These are phyloP conservation scores for Trichocomaceae sp. DNA, from an alignment of 2,329 filamentous ascomycete species.

Conservation along the genomic window DNA sequence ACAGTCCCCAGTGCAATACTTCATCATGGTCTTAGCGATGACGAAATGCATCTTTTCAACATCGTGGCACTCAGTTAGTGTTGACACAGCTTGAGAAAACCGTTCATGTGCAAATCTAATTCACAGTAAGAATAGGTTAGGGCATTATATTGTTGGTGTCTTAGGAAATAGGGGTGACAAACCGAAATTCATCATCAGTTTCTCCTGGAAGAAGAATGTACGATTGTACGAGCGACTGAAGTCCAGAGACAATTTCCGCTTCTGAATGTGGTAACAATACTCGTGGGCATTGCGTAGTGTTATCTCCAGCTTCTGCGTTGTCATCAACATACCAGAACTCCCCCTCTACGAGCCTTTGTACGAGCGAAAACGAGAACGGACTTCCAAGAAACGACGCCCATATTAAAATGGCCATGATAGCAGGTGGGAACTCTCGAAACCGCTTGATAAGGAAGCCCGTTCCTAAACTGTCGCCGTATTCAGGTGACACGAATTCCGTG, in stretches of 20 bases:
- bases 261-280: conserved; percentile 54
- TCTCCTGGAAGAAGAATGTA: conserved; percentile 78
- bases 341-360: conserved; percentile 69
- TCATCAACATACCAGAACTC: conserved; percentile 58
- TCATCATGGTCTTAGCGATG: conserved; percentile 73
- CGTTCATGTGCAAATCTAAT: conserved; percentile 76
- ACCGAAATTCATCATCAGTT: conserved; percentile 71
- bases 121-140: not conserved
- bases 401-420: conserved; percentile 70
- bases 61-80: conserved; percentile 61
- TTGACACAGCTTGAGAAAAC: conserved; percentile 67
- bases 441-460: conserved; percentile 75
- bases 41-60: conserved; percentile 81
- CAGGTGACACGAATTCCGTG: conserved; percentile 71
- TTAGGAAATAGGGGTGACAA: conserved; percentile 5
- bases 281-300: not conserved
- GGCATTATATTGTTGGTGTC: conserved; percentile 8
- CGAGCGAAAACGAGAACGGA: conserved; percentile 74
- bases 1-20: conserved; percentile 58
- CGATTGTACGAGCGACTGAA: conserved; percentile 74
- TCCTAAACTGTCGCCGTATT: conserved; percentile 72
- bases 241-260: conserved; percentile 59
- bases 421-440: conserved; percentile 65
- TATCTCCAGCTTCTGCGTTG: conserved; percentile 30
- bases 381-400: conserved; percentile 82